Percentiles rank a stretch among this genome's conserved stretches.
These are phyloP conservation scores for Arachis hypogaea DNA, from an alignment of 306 rosid genomes.

Conservation along the genomic window DNA sequence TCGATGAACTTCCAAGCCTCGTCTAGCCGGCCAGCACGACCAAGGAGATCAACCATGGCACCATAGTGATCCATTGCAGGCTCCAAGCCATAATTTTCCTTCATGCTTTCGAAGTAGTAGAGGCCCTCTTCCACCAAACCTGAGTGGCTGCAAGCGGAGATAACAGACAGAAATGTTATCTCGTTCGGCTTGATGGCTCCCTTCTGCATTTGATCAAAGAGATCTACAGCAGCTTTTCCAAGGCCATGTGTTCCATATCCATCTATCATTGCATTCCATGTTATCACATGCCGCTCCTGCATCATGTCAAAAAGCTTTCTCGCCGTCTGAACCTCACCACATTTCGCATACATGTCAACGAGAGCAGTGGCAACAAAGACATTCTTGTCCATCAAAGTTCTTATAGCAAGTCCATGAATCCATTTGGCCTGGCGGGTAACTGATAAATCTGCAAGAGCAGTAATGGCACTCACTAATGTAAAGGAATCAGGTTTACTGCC, in stretches of 20 bases:
- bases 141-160: conserved; percentile 87
- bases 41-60: conserved; percentile 86
- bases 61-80: conserved; percentile 92
- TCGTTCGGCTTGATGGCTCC: conserved; percentile 65
- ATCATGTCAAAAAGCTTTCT: conserved; percentile 75
- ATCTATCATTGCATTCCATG: conserved; percentile 94
- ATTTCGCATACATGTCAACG: conserved; percentile 81
- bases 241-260: conserved; percentile 91
- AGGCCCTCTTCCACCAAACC: conserved; percentile 85
- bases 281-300: conserved; percentile 79
- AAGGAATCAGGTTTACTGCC: conserved; percentile 75
- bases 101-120: conserved; percentile 63
- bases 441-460: conserved; percentile 85
- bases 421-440: conserved; percentile 86
- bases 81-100: conserved; percentile 60
- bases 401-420: conserved; percentile 83
- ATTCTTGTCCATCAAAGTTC: conserved; percentile 68
- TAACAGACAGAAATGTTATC: conserved; percentile 69
- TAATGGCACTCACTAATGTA: conserved; percentile 80
- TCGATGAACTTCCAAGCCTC: conserved; percentile 88
- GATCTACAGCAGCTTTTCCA: conserved; percentile 64
- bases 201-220: conserved; percentile 66
- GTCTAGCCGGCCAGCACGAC: conserved; percentile 72
- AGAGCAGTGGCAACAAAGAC: conserved; percentile 82
- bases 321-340: conserved; percentile 73